Evolutionary conservation across 768 basidiomycete genomes (phyloP), one percentile per base, ranked within the genome.

Genomic region (Xerocomellus amylosporus): DNA sequence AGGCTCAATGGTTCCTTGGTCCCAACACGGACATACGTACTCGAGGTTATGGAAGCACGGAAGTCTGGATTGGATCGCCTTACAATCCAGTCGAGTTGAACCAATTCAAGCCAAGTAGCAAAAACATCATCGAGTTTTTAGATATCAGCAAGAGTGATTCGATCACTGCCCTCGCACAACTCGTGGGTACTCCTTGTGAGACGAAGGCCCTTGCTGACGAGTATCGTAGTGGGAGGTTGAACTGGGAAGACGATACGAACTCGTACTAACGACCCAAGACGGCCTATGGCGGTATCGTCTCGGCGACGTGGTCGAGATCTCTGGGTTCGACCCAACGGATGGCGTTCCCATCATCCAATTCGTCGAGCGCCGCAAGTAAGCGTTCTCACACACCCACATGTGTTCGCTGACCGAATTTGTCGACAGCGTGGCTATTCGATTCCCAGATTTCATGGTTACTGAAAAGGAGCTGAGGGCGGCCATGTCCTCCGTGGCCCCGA

Each of bases 261-360:
- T 46, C 26, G 53, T 66, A 20, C 13, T 61, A 10, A 65, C 64
- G 1, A 61, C 62, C 2, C 24, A 8, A 9, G 51, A 61, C 1
- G 62, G 65, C 14, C 17, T 67, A 30, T 65, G 64, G 65, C 59
- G 62, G 2, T 64, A 64, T 48, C 53, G 59, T 24, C 54, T 67
- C 4, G 59, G 56, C 1, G 65, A 65, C 20, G 46, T 65, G 22
- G 41, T 67, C n/a, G 59, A 65, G 52, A 41, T 65, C 22, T 37
- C 47, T 3, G 63, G 61, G 15, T 68, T 67, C 22, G 58, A 60
- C 17, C 41, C 64, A 1, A 43, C 19, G 7, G 53, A 61, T 36
- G 64, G 63, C n/a, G 24, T 36, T 8, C 65, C 65, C 14, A 41
- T 65, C 38, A 49, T 66, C 34, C 45, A 41, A 31, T 67, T 58